Conservation (phyloP, 2,329 filamentous ascomycete species). For the Microsporum audouinii region DNA sequence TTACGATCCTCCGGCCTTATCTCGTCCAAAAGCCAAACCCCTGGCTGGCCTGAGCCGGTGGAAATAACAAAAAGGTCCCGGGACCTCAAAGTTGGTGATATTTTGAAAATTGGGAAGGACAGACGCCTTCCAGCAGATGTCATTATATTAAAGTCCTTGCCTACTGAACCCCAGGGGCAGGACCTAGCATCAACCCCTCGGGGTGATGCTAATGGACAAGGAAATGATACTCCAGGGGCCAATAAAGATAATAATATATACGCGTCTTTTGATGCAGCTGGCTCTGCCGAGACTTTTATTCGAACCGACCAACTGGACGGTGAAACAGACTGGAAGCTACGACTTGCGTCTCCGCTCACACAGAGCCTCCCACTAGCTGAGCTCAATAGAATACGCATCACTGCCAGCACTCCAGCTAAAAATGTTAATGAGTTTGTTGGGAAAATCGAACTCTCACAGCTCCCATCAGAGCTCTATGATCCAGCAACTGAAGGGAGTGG, state of each 20-base stretch:
- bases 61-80: slow-evolving; percentile 72
- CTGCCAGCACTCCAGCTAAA: slow-evolving; percentile 79
- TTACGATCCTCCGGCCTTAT: slow-evolving; percentile 10
- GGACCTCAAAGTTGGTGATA: slow-evolving; percentile 85
- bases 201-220: not conserved
- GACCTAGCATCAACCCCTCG: slow-evolving; percentile 17
- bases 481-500: slow-evolving; percentile 27
- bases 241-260: slow-evolving; percentile 15
- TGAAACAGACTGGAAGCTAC: slow-evolving; percentile 96
- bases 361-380: slow-evolving; percentile 65
- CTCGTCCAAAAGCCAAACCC: slow-evolving; percentile 9
- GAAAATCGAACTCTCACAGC: slow-evolving; percentile 64
- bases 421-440: slow-evolving; percentile 92
- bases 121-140: slow-evolving; percentile 92
- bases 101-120: slow-evolving; percentile 85
- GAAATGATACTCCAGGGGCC: not conserved
- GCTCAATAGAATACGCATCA: slow-evolving; percentile 55
- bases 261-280: slow-evolving; percentile 27
- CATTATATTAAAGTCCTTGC: slow-evolving; percentile 74
- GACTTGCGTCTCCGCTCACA: slow-evolving; percentile 73
- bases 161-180: slow-evolving; percentile 41
- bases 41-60: slow-evolving; percentile 35
- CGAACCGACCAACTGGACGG: slow-evolving; percentile 94
- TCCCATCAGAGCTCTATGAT: slow-evolving; percentile 37
- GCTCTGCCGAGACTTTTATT: slow-evolving; percentile 78